These are phyloP conservation scores for Aspergillus neoniger DNA, from an alignment of 2,329 filamentous ascomycete genomes.

Conservation along the genomic window DNA sequence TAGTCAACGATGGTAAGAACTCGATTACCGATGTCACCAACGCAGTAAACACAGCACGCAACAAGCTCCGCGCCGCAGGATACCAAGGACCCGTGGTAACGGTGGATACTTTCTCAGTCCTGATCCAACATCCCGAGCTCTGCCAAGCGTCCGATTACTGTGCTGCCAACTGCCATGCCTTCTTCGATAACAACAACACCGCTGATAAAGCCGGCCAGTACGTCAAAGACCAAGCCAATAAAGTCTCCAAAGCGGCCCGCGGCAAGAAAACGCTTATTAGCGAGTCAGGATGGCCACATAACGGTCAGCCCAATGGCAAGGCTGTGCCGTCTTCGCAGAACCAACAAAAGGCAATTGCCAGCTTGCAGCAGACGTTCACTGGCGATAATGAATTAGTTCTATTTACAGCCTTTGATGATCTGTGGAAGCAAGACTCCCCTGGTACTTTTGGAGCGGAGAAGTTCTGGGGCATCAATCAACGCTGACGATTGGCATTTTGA, in stretches of 20 bases:
- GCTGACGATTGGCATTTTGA: conserved; percentile 2
- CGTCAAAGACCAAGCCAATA: conserved; percentile 57
- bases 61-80: conserved; percentile 60
- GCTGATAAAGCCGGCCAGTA: conserved; percentile 68
- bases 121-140: conserved; percentile 66
- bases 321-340: conserved; percentile 70
- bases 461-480: conserved; percentile 67
- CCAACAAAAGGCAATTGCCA: conserved; percentile 66
- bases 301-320: conserved; percentile 64
- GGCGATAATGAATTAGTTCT: conserved; percentile 57
- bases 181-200: conserved; percentile 69
- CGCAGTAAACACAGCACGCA: conserved; percentile 61
- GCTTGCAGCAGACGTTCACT: conserved; percentile 63
- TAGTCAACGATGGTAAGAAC: conserved; percentile 65
- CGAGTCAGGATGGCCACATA: conserved; percentile 81
- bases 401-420: conserved; percentile 77
- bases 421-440: conserved; percentile 70
- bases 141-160: conserved; percentile 76
- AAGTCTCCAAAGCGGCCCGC: conserved; percentile 50
- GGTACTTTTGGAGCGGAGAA: conserved; percentile 71
- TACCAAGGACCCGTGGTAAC: conserved; percentile 74
- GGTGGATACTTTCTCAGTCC: conserved; percentile 74
- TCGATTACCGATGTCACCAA: conserved; percentile 56
- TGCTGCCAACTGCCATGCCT: conserved; percentile 79
- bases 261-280: conserved; percentile 70